These are phyloP conservation scores for Auriculariales sp. DNA, from an alignment of 768 basidiomycete species.

Conservation along the genomic window DNA sequence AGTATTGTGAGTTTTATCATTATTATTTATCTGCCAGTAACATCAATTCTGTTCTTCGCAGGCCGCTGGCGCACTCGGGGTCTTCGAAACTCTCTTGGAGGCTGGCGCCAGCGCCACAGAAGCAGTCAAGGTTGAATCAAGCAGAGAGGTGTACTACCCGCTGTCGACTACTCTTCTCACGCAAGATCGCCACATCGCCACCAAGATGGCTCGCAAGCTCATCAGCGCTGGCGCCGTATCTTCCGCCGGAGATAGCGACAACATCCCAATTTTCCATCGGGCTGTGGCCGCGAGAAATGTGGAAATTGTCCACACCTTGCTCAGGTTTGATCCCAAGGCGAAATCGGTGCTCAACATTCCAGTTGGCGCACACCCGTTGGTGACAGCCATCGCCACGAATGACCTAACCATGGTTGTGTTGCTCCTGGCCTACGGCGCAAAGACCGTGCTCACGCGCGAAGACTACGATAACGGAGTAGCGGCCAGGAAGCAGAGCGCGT, in stretches of 20 bases:
- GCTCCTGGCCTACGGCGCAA: constrained; percentile 17
- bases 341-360: constrained; percentile 16
- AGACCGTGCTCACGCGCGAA: constrained; percentile 12
- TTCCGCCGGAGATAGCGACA: constrained; percentile 14
- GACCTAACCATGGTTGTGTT: constrained; percentile 15
- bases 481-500: not conserved
- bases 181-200: constrained; percentile 11
- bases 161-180: constrained; percentile 15
- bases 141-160: constrained; percentile 13
- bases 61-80: constrained; percentile 29
- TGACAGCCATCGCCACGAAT: constrained; percentile 13
- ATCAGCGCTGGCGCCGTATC: constrained; percentile 16
- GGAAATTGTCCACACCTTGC: constrained; percentile 13
- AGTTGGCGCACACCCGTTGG: constrained; percentile 13
- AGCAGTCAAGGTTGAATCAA: constrained; percentile 17
- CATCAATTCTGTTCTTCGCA: not conserved
- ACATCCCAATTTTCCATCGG: constrained; percentile 18
- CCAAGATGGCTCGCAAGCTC: constrained; percentile 15
- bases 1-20: too few species aligned
- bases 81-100: constrained; percentile 31
- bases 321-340: constrained; percentile 16
- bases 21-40: not conserved
- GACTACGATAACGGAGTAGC: constrained; percentile 13
- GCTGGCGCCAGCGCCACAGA: constrained; percentile 32
- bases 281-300: constrained; percentile 12